Evolutionary conservation across 2,329 filamentous ascomycete genomes (phyloP).

Genomic region (Colletotrichum destructivum): DNA sequence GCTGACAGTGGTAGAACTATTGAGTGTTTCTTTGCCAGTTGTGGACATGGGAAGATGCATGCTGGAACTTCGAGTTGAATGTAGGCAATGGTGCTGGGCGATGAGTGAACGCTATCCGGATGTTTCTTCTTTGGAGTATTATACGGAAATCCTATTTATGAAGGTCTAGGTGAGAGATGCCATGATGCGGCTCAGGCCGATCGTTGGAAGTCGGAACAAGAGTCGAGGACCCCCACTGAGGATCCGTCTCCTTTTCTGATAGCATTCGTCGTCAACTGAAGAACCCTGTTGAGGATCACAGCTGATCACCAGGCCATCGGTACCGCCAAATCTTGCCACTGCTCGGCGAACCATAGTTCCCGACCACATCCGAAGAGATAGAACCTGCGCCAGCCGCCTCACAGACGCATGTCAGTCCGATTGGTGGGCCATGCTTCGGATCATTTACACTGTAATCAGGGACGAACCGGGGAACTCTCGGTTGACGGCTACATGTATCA

Average conservation of each 20-base stretch:
- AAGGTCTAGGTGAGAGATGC: neutral
- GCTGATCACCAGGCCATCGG: slow-evolving; percentile 16
- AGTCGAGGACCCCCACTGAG: neutral
- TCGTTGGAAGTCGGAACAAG: neutral
- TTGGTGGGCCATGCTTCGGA: neutral
- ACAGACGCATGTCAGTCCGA: neutral
- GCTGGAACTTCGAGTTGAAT: too few relatives aligned
- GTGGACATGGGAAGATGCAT: neutral
- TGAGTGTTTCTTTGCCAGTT: neutral
- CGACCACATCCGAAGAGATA: neutral
- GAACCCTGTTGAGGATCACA: slow-evolving; percentile 16
- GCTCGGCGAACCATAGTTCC: slow-evolving; percentile 7
- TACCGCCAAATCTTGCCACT: neutral
- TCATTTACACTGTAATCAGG: slow-evolving; percentile 3
- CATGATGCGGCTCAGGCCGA: neutral
- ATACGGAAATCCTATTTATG: neutral
- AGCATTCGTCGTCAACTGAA: neutral
- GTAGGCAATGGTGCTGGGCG: too few relatives aligned
- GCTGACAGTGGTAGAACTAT: too few relatives aligned
- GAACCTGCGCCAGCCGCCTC: neutral
- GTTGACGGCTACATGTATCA: neutral
- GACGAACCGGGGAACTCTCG: neutral
- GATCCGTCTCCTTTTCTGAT: slow-evolving; percentile 6
- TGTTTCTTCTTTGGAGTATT: too few relatives aligned
- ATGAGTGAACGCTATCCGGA: neutral